These are phyloP conservation scores for Exophiala bonariae DNA, from an alignment of 2,329 filamentous ascomycete genomes.

Conservation along the genomic window DNA sequence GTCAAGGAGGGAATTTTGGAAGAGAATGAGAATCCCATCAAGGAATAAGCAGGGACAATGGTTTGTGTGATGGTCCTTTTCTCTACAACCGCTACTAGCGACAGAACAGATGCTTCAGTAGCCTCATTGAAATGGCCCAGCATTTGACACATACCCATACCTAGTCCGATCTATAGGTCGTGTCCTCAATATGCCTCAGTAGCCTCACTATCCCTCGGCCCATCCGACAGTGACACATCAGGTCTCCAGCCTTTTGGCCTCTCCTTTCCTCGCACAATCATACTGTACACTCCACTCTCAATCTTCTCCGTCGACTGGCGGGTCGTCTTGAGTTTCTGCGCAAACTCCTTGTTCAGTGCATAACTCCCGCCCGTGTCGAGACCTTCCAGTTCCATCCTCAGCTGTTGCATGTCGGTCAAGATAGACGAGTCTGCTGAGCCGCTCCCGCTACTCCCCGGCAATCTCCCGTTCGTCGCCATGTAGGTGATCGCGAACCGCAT, in stretches of 20 bases:
- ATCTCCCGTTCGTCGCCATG: conserved; percentile 62
- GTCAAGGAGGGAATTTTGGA: conserved; percentile 78
- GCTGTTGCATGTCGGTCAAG: conserved; percentile 74
- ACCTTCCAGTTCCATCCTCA: conserved; percentile 75
- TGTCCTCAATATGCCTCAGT: conserved; percentile 33
- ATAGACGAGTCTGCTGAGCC: conserved; percentile 58
- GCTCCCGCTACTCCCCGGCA: conserved; percentile 19
- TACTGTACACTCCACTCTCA: conserved; percentile 83
- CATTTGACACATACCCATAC: conserved; percentile 13
- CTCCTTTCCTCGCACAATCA: conserved; percentile 84
- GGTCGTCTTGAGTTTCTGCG: conserved; percentile 85
- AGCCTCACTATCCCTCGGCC: conserved; percentile 35
- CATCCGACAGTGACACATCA: conserved; percentile 52
- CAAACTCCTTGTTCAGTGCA: conserved; percentile 62
- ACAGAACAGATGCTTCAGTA: conserved; percentile 23
- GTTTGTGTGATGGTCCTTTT: too few species aligned
- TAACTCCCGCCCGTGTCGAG: conserved; percentile 58
- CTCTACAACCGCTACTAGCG: not conserved
- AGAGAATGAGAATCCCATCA: conserved; percentile 55
- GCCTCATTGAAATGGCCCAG: conserved; percentile 26
- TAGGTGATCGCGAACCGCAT: conserved; percentile 94
- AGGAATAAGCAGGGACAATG: conserved; percentile 17
- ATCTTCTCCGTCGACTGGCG: conserved; percentile 89
- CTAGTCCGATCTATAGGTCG: not conserved
- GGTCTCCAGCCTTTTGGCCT: conserved; percentile 90